These are phyloP conservation scores for Torulaspora maleeae DNA, from an alignment of 805 yeast genomes.

Conservation along the genomic window DNA sequence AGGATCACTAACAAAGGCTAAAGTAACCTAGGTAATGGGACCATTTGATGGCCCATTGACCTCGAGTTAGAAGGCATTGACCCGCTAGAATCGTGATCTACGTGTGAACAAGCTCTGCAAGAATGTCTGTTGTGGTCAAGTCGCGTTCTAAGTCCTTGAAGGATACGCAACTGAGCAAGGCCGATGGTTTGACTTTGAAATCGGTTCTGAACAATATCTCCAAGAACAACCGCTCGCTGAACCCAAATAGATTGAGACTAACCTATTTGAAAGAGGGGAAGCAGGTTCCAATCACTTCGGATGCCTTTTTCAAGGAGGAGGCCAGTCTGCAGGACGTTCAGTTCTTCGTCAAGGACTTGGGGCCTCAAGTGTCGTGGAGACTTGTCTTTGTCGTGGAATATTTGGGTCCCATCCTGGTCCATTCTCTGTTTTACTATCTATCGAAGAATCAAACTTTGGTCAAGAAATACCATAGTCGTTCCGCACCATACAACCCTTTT, in stretches of 20 bases:
- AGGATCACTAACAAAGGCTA: background rate
- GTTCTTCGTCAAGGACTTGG: conserved; percentile 77
- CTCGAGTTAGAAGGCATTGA: background rate
- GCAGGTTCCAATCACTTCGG: conserved; percentile 30
- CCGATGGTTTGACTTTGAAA: conserved; percentile 39
- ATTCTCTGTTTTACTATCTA: conserved; percentile 57
- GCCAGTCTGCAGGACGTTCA: conserved; percentile 37
- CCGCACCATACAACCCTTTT: conserved; percentile 18
- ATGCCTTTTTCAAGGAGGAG: conserved; percentile 32
- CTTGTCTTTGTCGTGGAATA: conserved; percentile 87
- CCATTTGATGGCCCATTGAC: background rate
- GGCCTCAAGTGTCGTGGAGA: conserved; percentile 90
- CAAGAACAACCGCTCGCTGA: conserved; percentile 39
- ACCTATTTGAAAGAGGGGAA: conserved; percentile 39
- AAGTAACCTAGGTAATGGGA: background rate
- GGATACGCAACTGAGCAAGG: conserved; percentile 40
- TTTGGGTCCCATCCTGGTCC: conserved; percentile 81
- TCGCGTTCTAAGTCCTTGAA: conserved; percentile 59
- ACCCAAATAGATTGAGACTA: conserved; percentile 53
- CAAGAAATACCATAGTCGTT: conserved; percentile 12
- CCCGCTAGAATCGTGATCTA: background rate
- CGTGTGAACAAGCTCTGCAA: background rate
- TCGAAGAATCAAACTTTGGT: conserved; percentile 17
- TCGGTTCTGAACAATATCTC: conserved; percentile 45
- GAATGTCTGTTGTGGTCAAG: conserved; percentile 34